These are phyloP conservation scores for Echinosophora koreensis DNA, from an alignment of 306 rosid genomes.

Conservation along the genomic window DNA sequence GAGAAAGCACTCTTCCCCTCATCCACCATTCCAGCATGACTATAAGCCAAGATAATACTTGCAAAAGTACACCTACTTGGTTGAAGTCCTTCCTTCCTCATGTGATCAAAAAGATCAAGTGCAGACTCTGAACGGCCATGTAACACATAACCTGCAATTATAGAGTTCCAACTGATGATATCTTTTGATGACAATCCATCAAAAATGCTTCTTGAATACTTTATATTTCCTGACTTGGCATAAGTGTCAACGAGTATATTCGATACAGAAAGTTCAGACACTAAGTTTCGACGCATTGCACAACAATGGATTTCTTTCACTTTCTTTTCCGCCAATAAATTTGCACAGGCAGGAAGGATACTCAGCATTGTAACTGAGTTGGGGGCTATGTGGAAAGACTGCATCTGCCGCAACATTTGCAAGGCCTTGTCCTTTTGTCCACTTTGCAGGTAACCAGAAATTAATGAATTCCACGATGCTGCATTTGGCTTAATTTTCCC, in stretches of 20 bases:
- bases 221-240: slow-evolving; percentile 82
- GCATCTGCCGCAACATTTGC: slow-evolving; percentile 83
- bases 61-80: slow-evolving; percentile 87
- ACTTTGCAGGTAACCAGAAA: slow-evolving; percentile 78
- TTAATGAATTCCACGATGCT: slow-evolving; percentile 91
- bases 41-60: slow-evolving; percentile 69
- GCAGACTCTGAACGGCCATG: slow-evolving; percentile 75
- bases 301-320: slow-evolving; percentile 87
- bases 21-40: slow-evolving; percentile 75
- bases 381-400: slow-evolving; percentile 60
- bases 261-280: slow-evolving; percentile 65
- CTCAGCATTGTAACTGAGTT: slow-evolving; percentile 82
- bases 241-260: slow-evolving; percentile 81
- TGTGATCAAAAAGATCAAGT: slow-evolving; percentile 66
- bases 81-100: slow-evolving; percentile 69
- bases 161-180: slow-evolving; percentile 86
- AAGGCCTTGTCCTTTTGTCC: slow-evolving; percentile 81
- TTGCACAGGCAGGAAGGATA: slow-evolving; percentile 77
- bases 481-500: slow-evolving; percentile 74
- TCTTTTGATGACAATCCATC: slow-evolving; percentile 74
- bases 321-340: slow-evolving; percentile 70
- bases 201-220: slow-evolving; percentile 71
- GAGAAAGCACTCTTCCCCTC: slow-evolving; percentile 73
- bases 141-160: slow-evolving; percentile 74
- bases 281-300: slow-evolving; percentile 70